Conservation (phyloP, 2,329 filamentous ascomycete genomes). For the Aspergillus sp. region DNA sequence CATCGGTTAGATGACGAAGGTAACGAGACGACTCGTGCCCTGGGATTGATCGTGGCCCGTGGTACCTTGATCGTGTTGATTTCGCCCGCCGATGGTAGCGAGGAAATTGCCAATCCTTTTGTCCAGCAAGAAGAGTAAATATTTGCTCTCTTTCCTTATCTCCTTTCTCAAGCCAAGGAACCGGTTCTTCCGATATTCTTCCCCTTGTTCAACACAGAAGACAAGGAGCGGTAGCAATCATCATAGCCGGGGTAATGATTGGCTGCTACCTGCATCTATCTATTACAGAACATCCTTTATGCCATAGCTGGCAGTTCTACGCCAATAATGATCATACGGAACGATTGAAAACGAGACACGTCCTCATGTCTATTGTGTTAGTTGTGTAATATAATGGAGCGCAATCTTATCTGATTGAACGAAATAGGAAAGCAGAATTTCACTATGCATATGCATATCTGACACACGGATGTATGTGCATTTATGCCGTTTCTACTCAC, state of each 20-base stretch:
- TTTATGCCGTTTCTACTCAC: neutral
- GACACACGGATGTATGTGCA: neutral
- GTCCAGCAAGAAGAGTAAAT: conserved; percentile 61
- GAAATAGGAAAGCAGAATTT: too few relatives aligned
- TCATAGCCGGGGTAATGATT: neutral
- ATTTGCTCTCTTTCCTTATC: neutral
- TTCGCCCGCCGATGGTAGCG: conserved; percentile 86
- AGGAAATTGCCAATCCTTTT: conserved; percentile 94
- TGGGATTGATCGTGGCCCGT: conserved; percentile 82
- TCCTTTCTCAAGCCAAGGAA: neutral
- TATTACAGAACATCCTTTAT: neutral
- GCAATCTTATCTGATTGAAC: too few relatives aligned
- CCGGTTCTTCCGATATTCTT: neutral
- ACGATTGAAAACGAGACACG: conserved; percentile 1
- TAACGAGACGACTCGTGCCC: conserved; percentile 70
- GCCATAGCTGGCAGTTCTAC: neutral
- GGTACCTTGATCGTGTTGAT: conserved; percentile 90
- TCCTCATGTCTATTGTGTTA: neutral
- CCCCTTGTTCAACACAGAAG: neutral
- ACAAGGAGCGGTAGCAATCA: neutral
- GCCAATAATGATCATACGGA: neutral
- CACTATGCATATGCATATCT: too few relatives aligned
- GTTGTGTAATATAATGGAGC: neutral
- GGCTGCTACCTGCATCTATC: neutral
- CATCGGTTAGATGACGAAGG: conserved; percentile 72